These are phyloP conservation scores for Gyromitra esculenta DNA, from an alignment of 2,329 filamentous ascomycete species.

Conservation along the genomic window DNA sequence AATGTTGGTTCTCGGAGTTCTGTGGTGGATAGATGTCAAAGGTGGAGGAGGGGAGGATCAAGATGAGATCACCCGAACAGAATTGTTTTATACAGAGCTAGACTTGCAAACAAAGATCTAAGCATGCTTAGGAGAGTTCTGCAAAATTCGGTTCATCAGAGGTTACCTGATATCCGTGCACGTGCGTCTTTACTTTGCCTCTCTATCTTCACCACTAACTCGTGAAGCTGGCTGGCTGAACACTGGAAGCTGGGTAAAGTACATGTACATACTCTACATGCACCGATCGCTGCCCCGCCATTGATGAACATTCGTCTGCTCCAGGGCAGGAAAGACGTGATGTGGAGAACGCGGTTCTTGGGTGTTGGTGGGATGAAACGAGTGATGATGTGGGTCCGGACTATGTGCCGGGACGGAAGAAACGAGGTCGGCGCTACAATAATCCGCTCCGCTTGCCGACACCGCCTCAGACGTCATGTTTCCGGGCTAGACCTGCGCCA, in stretches of 20 bases:
- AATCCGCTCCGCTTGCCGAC: constrained; percentile 33
- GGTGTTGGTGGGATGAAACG: background rate
- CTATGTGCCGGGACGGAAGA: constrained; percentile 10
- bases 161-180: background rate
- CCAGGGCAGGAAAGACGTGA: background rate
- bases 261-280: too few relatives aligned
- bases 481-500: background rate
- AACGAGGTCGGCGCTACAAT: constrained; percentile 25
- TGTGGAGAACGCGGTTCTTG: background rate
- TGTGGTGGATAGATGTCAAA: constrained; percentile 9
- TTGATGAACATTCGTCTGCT: background rate
- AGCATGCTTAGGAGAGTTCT: too few relatives aligned
- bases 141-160: background rate
- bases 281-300: background rate
- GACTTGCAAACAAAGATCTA: background rate
- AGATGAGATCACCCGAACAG: background rate
- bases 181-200: background rate
- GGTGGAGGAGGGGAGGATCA: constrained; percentile 4
- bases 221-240: background rate
- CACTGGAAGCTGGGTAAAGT: too few relatives aligned
- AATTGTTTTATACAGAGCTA: background rate
- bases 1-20: background rate
- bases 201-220: background rate
- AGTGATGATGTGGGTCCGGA: constrained; percentile 31
- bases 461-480: constrained; percentile 20